Evolutionary conservation across 345 rosid genomes (phyloP).

Genomic region (Tarenaya hassleriana): DNA sequence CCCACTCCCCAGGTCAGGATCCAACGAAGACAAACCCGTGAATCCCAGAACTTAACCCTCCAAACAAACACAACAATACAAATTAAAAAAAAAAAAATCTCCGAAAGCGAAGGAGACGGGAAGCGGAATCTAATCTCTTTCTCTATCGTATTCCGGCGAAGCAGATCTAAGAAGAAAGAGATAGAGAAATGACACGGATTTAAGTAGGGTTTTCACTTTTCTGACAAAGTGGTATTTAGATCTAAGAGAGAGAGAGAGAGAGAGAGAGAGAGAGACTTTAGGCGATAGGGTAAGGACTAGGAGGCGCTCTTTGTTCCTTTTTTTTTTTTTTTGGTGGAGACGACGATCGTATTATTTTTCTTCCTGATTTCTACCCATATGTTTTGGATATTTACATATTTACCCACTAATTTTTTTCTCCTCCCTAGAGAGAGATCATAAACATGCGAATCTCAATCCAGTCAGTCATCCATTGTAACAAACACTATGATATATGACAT

Average conservation of each 20-base stretch:
- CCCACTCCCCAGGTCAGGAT: constrained; percentile 12
- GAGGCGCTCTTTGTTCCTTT: constrained; percentile 20
- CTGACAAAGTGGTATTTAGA: constrained; percentile 11
- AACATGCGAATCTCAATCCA: no score
- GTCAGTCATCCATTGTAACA: no score
- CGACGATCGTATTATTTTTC: no score
- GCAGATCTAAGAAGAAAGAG: constrained; percentile 11
- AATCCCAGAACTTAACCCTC: neutral
- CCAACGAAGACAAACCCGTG: constrained; percentile 1
- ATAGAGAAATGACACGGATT: constrained; percentile 12
- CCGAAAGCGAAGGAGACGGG: neutral
- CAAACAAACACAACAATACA: neutral
- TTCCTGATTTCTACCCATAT: no score
- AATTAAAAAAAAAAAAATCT: neutral
- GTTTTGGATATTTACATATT: no score
- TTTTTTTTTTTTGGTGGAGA: neutral
- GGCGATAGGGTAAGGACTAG: constrained; percentile 23
- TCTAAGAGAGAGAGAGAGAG: constrained; percentile 5
- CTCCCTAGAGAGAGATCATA: no score
- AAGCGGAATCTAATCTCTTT: neutral
- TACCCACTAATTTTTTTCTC: no score
- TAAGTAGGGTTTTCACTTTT: constrained; percentile 25
- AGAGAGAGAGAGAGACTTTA: neutral
- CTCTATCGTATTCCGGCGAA: neutral
- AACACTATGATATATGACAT: no score